Base-by-base conservation (phyloP, 768 basidiomycete species). In the Pleurotus djamor region DNA sequence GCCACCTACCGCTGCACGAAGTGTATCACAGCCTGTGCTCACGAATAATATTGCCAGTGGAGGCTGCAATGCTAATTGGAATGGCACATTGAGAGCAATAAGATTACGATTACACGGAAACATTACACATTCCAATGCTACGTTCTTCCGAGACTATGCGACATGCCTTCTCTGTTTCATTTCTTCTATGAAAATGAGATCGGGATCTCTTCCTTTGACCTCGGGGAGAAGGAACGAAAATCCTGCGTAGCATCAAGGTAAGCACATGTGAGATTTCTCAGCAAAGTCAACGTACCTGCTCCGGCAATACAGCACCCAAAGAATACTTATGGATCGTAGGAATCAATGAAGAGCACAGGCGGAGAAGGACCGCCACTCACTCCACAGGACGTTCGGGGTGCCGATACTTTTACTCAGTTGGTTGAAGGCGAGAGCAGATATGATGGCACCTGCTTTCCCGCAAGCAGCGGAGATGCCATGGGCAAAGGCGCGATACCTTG, bases 391-490 rank as follows among this genome's bases (percentile, higher is more conserved):
- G 48, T 70, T 72, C 0, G 86, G 81, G 6, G 86, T 88, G 14
- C 90, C 90, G 60, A 90, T 82, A n/a, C 74, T 67, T 47, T 79
- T 65, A 21, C 77, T 81, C 34, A 91, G 77, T 1, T 79, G 74
- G 71, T 89, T 90, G 76, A 92, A 91, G 1, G 78, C 88, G 45
- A 91, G 81, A 1, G 87, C 85, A 9, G 87, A 85, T 63, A 91
- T 80, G 76, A 93, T 91, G 0, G 91, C 91, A 55, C 91, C 91
- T 0, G 74, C 76, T 68, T 93, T 92, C 16, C 91, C 91, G 43
- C 73, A 74, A 0, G 89, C 91, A 2, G 91, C 91, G 1, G 84
- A 85, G 10, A 90, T 73, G 33, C 91, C 91, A 67, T 92, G 91
- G 12, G 89, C 90, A 50, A 81, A 81, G 28, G 86, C 88, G 48